Percentiles rank a stretch among this genome's conserved stretches.
Conservation (phyloP, 225 moss, liverwort and hornwort genomes). For the Polytrichum commune region DNA sequence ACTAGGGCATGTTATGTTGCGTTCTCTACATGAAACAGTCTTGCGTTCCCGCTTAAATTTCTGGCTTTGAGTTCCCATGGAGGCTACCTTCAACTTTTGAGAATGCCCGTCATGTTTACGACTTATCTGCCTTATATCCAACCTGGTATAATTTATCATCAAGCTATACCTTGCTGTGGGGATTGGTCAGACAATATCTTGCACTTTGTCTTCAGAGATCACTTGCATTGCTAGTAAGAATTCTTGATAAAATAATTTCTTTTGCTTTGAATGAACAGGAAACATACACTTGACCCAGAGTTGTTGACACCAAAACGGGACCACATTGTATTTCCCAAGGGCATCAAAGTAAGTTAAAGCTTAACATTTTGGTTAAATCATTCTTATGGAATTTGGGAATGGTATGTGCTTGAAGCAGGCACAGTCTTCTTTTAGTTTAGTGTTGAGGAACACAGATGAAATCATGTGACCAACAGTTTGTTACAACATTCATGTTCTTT, state of each 20-base stretch:
- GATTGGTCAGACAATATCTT: not conserved
- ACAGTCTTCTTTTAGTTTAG: too few species aligned
- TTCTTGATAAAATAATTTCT: too few species aligned
- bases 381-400: too few species aligned
- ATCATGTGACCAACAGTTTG: not conserved
- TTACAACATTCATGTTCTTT: not conserved
- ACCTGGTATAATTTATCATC: not conserved
- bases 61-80: too few species aligned
- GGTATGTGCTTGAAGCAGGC: too few species aligned
- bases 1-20: too few species aligned
- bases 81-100: not conserved
- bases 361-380: too few species aligned
- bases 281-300: conserved; percentile 30
- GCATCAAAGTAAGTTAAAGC: conserved; percentile 11
- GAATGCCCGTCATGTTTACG: not conserved
- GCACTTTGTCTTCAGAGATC: not conserved
- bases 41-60: too few species aligned
- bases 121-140: not conserved
- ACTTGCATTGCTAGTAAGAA: not conserved
- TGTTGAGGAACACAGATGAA: not conserved
- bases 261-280: conserved; percentile 24
- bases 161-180: not conserved
- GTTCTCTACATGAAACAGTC: too few species aligned
- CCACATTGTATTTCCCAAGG: conserved; percentile 40
- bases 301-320: conserved; percentile 42